Evolutionary conservation across 148 eudicot species (phyloP), one percentile per base, ranked within the genome.

Genomic region (Hydrangea macrophylla): DNA sequence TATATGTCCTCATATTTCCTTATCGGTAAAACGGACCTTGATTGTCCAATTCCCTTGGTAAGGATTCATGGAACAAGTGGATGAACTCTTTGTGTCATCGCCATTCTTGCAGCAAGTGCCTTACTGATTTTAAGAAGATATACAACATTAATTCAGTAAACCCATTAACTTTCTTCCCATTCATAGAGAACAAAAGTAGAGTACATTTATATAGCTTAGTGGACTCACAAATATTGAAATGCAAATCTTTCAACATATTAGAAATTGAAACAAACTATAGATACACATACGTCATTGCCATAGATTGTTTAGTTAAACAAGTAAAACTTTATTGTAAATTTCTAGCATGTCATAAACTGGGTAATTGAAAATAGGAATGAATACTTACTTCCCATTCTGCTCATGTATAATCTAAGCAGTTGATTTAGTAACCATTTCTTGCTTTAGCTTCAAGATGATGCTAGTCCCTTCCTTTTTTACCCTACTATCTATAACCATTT

Each of bases 11-110:
- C 90, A 87, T 73, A 58, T 33, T 82, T 50, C 92, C 99, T 74
- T 95, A 71, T 76, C 73, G 13, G 99, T 91, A 18, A 91, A 92
- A 32, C 99, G 81, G 57, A 95, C 99, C 78, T 91, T 89, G 22
- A 95, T 95, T 26, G 96, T 89, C 99, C 99, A 95, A 63, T 78
- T 91, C 45, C 96, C 96, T 79, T 91, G 97, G 76, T 95, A 95
- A 76, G 99, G 99, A 45, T 95, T 89, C 72, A 95, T 58, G 11
- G 99, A 95, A 86, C 97, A 55, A 95, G 84, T 65, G 99, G 93
- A 53, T 81, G 88, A 50, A 95, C 88, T 67, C 97, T 79, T 40
- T 93, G 66, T 30, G 96, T 85, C 96, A 95, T 91, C 0, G 92
- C 82, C 97, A 87, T 89, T 56, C 99, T 70, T 48, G 92, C 99